Conservation (phyloP, 768 basidiomycete genomes). For the Albatrellus ellisii region DNA sequence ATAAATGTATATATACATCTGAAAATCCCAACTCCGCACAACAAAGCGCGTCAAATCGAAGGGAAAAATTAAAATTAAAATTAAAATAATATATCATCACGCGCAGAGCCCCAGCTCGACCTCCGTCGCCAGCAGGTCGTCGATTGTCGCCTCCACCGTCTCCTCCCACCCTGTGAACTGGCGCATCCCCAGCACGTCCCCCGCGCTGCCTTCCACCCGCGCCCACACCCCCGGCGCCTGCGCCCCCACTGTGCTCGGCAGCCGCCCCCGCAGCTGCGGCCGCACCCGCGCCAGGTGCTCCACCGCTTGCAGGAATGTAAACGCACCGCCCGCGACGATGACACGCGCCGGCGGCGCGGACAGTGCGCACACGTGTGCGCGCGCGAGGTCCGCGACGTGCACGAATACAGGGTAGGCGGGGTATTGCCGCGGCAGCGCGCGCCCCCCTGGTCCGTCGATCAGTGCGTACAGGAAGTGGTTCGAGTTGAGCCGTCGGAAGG, state of each 20-base stretch:
- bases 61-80: background rate
- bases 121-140: slow-evolving; percentile 10
- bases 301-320: slow-evolving; percentile 18
- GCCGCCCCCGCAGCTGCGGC: slow-evolving; percentile 16
- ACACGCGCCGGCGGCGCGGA: slow-evolving; percentile 4
- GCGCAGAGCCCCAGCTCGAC: slow-evolving; percentile 2
- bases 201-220: slow-evolving; percentile 3
- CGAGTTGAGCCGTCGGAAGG: slow-evolving; percentile 9
- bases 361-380: slow-evolving; percentile 19
- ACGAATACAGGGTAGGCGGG: slow-evolving; percentile 15
- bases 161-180: slow-evolving; percentile 10
- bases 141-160: slow-evolving; percentile 8
- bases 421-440: slow-evolving; percentile 11
- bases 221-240: background rate
- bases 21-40: background rate
- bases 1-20: background rate
- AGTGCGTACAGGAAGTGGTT: slow-evolving; percentile 17
- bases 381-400: slow-evolving; percentile 22
- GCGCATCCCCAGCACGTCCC: slow-evolving; percentile 3
- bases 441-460: slow-evolving; percentile 11
- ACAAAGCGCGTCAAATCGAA: background rate
- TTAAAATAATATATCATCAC: background rate
- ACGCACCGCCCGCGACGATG: slow-evolving; percentile 15
- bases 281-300: slow-evolving; percentile 13
- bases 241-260: slow-evolving; percentile 9